Evolutionary conservation across 345 rosid genomes (phyloP), one percentile per base, ranked within the genome.

Genomic region (Triadica sebifera): DNA sequence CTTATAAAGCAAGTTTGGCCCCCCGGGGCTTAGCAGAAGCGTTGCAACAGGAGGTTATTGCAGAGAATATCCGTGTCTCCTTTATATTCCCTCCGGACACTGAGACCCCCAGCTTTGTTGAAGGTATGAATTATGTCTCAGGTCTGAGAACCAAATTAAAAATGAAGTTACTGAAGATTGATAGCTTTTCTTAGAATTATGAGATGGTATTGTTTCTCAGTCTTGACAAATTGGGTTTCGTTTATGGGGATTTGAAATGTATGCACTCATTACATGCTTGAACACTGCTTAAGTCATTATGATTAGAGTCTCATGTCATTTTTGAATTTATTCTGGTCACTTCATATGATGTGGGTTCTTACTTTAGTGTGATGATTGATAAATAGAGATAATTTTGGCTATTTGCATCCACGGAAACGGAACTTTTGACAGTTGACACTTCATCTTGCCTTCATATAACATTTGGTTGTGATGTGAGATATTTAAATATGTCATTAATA

Each of bases 21-120:
- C 90, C 92, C 9, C 84, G 91, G 41, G 97, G 97, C 41, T 81
- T 94, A 77, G 98, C 97, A 46, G 97, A 94, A 79, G 93, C 98
- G 56, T 67, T 92, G 83, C 98, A 94, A 65, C 98, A 94, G 74
- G 97, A 92, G 83, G 90, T 90, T 60, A 90, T 94, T 77, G 85
- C 74, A 2, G 89, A 90, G 84, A 83, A 88, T 55, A 91, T 93
- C 61, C 93, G 89, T 76, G 88, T 94, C 62, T 85, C 95, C 69
- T 87, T 92, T 38, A 56, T 92, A 57, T 92, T 90, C 66, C 98
- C 97, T 51, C 97, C 97, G 0, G 97, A 90, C 56, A 94, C 97
- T 0, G 92, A 94, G 10, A 94, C 97, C 66, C 97, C 92, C 1
- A 95, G 92, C 1, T 75, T 90, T 19, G 88, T 74, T 58, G 88